phyloP scores from a whole-genome alignment of 164 flowering plant genomes.

The Chimonanthus praecox region DNA sequence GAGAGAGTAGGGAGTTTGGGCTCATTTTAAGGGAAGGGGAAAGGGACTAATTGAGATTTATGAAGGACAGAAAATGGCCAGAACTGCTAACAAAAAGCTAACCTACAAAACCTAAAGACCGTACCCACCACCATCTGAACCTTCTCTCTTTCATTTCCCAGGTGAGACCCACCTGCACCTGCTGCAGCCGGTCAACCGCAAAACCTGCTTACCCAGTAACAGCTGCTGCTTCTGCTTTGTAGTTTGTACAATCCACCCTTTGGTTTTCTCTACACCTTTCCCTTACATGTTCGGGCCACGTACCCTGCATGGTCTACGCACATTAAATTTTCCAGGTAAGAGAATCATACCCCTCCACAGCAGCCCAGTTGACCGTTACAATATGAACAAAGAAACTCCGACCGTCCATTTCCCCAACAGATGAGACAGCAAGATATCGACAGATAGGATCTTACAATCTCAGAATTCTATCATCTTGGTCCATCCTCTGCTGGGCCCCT shows the following conservation, averaged over 20 bases:
- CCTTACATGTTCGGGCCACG: too few relatives aligned
- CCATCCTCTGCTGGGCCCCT: too few relatives aligned
- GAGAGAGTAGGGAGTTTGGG: background rate
- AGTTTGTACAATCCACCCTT: background rate
- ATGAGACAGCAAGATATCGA: too few relatives aligned
- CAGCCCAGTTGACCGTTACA: too few relatives aligned
- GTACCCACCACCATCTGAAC: background rate
- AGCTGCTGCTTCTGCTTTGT: background rate
- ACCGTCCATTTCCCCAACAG: too few relatives aligned
- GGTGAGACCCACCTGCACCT: slow-evolving; percentile 4
- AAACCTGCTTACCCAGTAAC: background rate
- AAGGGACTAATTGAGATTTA: background rate
- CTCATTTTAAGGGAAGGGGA: background rate
- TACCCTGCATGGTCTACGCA: too few relatives aligned
- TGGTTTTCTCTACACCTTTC: background rate
- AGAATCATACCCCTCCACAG: too few relatives aligned
- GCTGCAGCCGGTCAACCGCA: slow-evolving; percentile 8
- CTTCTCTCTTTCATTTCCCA: slow-evolving; percentile 12
- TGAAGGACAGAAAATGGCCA: background rate
- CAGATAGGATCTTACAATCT: too few relatives aligned
- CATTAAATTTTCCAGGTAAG: too few relatives aligned
- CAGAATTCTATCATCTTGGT: too few relatives aligned
- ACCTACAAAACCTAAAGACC: background rate
- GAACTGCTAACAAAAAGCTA: background rate
- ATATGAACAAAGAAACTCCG: too few relatives aligned